Evolutionary conservation across 345 rosid species (phyloP).

Genomic region (Pugionium cornutum): DNA sequence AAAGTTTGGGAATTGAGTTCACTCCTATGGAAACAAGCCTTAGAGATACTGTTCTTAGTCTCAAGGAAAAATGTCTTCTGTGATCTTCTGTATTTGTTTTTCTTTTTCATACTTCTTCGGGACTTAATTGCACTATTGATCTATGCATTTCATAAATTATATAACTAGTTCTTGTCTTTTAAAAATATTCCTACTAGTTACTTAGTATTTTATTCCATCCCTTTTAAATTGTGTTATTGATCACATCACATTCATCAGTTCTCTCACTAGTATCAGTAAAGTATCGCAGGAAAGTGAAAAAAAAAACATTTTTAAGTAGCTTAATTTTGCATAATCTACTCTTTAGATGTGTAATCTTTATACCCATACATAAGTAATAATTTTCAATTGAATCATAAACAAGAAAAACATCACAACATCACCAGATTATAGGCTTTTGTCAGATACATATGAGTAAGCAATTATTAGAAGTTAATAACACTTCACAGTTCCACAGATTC

Average conservation of each 20-base stretch:
- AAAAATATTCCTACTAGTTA: background rate
- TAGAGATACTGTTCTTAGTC: conserved; percentile 5
- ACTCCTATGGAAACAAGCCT: conserved; percentile 7
- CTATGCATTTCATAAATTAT: background rate
- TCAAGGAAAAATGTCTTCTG: conserved; percentile 3
- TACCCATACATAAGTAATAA: background rate
- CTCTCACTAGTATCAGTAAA: no score
- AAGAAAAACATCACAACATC: conserved; percentile 10
- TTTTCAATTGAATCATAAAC: background rate
- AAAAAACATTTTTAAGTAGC: no score
- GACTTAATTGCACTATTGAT: background rate
- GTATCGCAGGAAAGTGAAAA: no score
- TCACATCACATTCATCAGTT: no score
- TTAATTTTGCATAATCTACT: no score
- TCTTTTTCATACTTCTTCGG: background rate
- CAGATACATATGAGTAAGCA: background rate
- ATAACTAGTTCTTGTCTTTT: background rate
- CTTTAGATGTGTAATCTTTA: background rate
- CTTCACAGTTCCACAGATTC: conserved; percentile 23
- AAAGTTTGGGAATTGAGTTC: conserved; percentile 1
- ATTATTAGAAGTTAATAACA: conserved; percentile 13
- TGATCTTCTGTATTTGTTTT: background rate
- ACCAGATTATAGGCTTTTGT: conserved; percentile 7
- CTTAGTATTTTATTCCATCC: no score
- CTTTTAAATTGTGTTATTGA: background rate